These are phyloP conservation scores for Chenopodium album DNA, from an alignment of 148 eudicot genomes.

Conservation along the genomic window DNA sequence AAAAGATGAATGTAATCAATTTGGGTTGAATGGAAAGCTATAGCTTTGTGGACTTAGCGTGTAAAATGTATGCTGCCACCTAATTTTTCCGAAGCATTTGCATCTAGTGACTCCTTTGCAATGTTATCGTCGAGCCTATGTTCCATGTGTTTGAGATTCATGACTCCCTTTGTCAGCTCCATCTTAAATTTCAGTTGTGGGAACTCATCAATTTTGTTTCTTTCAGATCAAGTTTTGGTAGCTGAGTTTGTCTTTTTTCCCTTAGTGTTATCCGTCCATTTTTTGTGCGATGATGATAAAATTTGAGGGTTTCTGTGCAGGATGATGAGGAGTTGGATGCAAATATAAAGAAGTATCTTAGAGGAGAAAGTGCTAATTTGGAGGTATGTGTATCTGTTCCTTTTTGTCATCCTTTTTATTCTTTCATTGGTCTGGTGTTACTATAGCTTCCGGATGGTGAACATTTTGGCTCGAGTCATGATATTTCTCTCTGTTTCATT, in stretches of 20 bases:
- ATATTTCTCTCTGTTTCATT: not conserved
- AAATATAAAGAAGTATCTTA: slow-evolving; percentile 62
- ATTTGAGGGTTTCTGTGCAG: slow-evolving; percentile 28
- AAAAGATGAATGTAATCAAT: not conserved
- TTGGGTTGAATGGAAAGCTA: not conserved
- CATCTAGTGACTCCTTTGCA: not conserved
- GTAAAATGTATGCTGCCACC: too few relatives aligned
- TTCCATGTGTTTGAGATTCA: not conserved
- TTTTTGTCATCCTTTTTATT: not conserved
- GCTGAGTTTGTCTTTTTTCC: not conserved
- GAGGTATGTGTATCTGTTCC: slow-evolving; percentile 42
- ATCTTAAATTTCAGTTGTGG: not conserved
- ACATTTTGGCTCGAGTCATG: too few relatives aligned
- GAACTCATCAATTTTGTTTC: not conserved
- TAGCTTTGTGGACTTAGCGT: not conserved
- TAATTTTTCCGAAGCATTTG: not conserved
- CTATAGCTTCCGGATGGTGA: not conserved
- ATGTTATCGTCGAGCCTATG: not conserved
- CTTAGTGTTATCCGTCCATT: not conserved
- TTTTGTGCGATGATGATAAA: not conserved
- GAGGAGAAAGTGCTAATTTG: slow-evolving; percentile 72
- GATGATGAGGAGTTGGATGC: slow-evolving; percentile 50
- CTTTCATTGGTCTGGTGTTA: not conserved
- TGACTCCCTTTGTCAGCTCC: not conserved
- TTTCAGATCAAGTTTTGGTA: not conserved